Conservation (phyloP, 2,329 filamentous ascomycete species). For the Verticillium nonalfalfae region DNA sequence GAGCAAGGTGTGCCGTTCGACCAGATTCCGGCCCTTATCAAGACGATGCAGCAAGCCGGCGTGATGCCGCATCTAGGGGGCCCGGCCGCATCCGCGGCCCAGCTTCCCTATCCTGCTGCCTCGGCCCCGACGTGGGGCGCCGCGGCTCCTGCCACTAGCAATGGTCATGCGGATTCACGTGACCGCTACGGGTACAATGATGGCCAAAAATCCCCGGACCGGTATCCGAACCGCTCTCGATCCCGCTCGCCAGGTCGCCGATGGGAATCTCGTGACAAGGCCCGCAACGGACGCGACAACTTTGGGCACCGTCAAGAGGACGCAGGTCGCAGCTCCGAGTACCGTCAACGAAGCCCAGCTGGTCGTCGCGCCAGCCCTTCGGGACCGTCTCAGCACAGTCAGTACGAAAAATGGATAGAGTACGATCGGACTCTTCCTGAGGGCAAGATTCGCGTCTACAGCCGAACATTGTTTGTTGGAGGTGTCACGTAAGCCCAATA, state of each 20-base stretch:
- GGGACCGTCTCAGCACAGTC: slow-evolving; percentile 22
- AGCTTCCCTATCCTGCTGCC: slow-evolving; percentile 31
- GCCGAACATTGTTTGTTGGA: slow-evolving; percentile 92
- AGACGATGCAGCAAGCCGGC: slow-evolving; percentile 37
- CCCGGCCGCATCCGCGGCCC: slow-evolving; percentile 29
- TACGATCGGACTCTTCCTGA: slow-evolving; percentile 68
- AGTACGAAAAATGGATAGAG: slow-evolving; percentile 63
- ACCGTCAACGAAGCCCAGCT: slow-evolving; percentile 82
- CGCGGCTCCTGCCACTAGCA: slow-evolving; percentile 13
- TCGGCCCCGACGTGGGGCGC: slow-evolving; percentile 18
- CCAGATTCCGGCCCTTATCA: slow-evolving; percentile 59
- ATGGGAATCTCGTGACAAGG: slow-evolving; percentile 61
- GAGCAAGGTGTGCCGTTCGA: slow-evolving; percentile 73
- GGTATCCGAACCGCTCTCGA: slow-evolving; percentile 59
- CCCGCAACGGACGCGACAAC: slow-evolving; percentile 56
- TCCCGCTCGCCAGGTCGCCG: slow-evolving; percentile 74
- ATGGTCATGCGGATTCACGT: slow-evolving; percentile 41
- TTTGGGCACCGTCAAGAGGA: slow-evolving; percentile 56
- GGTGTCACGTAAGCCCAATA: slow-evolving; percentile 70
- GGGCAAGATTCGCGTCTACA: slow-evolving; percentile 85
- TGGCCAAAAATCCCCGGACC: slow-evolving; percentile 55
- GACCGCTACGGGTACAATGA: slow-evolving; percentile 50
- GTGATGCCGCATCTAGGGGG: slow-evolving; percentile 19
- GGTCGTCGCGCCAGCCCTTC: slow-evolving; percentile 57
- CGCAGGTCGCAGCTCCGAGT: slow-evolving; percentile 53